phyloP scores from a whole-genome alignment of 805 yeast species.

The Wickerhamiella kurtzmanii region DNA sequence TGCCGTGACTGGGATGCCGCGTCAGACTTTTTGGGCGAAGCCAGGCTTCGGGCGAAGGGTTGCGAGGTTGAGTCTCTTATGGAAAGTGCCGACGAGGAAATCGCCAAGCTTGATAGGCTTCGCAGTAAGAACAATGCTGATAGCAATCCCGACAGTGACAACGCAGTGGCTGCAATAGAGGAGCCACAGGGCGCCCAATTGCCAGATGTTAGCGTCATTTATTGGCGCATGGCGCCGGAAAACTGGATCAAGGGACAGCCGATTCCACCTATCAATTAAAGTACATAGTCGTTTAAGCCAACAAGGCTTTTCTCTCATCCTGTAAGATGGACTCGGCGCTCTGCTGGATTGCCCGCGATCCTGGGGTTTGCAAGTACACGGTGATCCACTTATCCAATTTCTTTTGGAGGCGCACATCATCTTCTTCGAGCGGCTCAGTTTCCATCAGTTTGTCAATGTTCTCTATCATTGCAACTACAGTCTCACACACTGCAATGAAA shows the following conservation, averaged over 20 bases:
- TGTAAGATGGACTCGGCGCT: constrained; percentile 6
- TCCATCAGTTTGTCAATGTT: constrained; percentile 6
- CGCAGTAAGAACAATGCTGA: constrained; percentile 3
- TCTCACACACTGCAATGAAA: constrained; percentile 8
- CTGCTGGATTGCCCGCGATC: constrained; percentile 6
- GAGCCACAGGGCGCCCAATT: constrained; percentile 9
- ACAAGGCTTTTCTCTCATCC: constrained; percentile 1
- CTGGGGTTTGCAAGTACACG: constrained; percentile 7
- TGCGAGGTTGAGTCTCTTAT: constrained; percentile 51
- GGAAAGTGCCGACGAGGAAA: constrained; percentile 51
- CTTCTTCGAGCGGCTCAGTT: constrained; percentile 5
- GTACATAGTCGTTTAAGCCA: not conserved
- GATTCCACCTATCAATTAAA: not conserved
- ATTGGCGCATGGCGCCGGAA: constrained; percentile 14
- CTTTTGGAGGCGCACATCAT: constrained; percentile 5
- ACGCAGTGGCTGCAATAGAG: not conserved
- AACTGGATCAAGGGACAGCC: constrained; percentile 4
- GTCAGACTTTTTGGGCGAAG: constrained; percentile 47
- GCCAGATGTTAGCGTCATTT: constrained; percentile 16
- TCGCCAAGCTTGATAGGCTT: constrained; percentile 35
- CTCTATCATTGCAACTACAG: constrained; percentile 11
- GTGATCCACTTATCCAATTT: constrained; percentile 7
- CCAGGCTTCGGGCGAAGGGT: constrained; percentile 56
- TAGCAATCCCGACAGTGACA: not conserved
- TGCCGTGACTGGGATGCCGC: constrained; percentile 44